A percentile compares a stretch with the other conserved stretches of the same genome.
phyloP scores from a whole-genome alignment of 768 basidiomycete species.

The Mycena filopes region DNA sequence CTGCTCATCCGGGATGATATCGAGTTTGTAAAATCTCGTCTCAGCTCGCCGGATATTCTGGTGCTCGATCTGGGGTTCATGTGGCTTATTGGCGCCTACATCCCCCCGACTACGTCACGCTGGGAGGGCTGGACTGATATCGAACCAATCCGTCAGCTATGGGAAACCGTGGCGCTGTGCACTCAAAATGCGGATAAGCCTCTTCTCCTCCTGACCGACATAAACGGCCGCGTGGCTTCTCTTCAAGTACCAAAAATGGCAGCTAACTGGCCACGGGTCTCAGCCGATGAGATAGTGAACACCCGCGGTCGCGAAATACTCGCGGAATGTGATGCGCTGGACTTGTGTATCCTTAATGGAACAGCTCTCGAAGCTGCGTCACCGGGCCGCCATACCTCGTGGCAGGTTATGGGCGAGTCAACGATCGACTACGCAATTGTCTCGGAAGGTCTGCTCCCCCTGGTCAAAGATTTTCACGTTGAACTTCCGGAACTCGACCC shows the following conservation, averaged over 20 bases:
- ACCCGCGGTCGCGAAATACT: not conserved
- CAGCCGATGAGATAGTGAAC: not conserved
- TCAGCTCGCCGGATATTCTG: not conserved
- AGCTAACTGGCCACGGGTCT: not conserved
- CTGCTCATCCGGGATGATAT: not conserved
- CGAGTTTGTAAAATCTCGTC: not conserved
- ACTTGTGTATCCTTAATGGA: constrained; percentile 12
- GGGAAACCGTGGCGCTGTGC: not conserved
- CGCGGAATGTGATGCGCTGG: not conserved
- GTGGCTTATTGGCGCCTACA: not conserved
- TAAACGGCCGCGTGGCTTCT: not conserved
- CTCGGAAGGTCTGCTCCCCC: not conserved
- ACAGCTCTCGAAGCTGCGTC: not conserved
- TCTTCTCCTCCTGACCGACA: not conserved
- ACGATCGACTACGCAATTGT: constrained; percentile 2
- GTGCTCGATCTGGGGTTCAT: not conserved
- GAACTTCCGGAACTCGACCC: not conserved
- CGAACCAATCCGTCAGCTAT: not conserved
- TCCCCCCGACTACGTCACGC: not conserved
- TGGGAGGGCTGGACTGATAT: not conserved
- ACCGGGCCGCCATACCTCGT: constrained; percentile 3
- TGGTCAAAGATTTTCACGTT: constrained; percentile 5
- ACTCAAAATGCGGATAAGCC: not conserved
- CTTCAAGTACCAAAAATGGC: not conserved
- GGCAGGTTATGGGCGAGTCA: not conserved